phyloP scores from a whole-genome alignment of 257 asterid species.

The Orobanche coerulescens region DNA sequence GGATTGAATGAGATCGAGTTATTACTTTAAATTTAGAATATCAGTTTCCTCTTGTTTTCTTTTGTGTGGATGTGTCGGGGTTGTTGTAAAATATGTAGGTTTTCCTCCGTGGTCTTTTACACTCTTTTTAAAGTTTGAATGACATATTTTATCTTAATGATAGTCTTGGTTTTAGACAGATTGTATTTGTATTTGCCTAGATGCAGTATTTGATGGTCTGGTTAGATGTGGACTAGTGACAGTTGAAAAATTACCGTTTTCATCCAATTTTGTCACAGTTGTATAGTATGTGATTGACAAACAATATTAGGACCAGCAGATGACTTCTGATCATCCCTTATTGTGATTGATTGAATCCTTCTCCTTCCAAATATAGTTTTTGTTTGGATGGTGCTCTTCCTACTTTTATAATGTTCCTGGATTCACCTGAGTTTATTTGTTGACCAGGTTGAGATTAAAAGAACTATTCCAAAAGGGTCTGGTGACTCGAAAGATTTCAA shows the following conservation, averaged over 20 bases:
- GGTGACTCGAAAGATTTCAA: constrained; percentile 81
- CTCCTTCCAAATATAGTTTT: not conserved
- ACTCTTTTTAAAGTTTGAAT: not conserved
- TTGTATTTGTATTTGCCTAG: too few relatives aligned
- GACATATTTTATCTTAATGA: too few relatives aligned
- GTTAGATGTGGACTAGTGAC: too few relatives aligned
- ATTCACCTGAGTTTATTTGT: not conserved
- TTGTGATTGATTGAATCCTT: not conserved
- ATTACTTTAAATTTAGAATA: not conserved
- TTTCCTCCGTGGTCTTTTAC: not conserved
- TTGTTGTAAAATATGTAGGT: not conserved
- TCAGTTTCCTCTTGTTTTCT: not conserved
- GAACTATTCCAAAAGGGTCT: constrained; percentile 88
- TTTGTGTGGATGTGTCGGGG: not conserved
- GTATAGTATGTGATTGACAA: not conserved
- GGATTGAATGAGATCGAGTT: not conserved
- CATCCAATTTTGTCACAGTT: not conserved
- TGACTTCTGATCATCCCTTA: not conserved
- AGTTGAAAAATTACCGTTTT: not conserved
- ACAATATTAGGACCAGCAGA: not conserved
- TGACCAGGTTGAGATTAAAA: constrained; percentile 84
- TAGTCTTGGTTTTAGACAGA: not conserved
- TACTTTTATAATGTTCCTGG: not conserved
- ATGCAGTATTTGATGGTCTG: too few relatives aligned
- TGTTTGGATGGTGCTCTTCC: not conserved